Evolutionary conservation across 1,284 basidiomycete species (phyloP).

Genomic region (Ceratobasidium theobromae): DNA sequence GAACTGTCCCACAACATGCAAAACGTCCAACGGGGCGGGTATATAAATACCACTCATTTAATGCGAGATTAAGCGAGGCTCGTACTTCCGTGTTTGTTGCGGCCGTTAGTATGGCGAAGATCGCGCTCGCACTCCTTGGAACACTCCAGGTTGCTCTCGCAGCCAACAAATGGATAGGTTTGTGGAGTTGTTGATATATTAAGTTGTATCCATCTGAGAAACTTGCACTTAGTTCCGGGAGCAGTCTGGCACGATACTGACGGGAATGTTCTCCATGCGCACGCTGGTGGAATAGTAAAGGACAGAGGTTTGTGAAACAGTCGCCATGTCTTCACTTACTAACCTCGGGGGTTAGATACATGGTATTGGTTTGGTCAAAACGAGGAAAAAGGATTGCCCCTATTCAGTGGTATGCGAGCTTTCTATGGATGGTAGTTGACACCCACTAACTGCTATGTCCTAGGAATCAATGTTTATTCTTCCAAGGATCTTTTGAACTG

Average conservation of each 20-base stretch:
- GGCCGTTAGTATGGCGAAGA: neutral
- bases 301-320: neutral
- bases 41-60: slow-evolving; percentile 6
- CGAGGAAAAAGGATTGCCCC: slow-evolving; percentile 7
- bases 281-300: slow-evolving; percentile 17
- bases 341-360: slow-evolving; percentile 2
- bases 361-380: slow-evolving; percentile 31
- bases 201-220: neutral
- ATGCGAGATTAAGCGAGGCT: neutral
- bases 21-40: too few species aligned
- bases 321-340: neutral
- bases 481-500: slow-evolving; percentile 24
- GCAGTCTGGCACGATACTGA: slow-evolving; percentile 26
- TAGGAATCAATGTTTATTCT: slow-evolving; percentile 29
- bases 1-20: too few species aligned
- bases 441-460: neutral
- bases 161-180: slow-evolving; percentile 26
- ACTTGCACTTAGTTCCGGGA: neutral
- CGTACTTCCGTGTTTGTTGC: neutral
- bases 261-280: slow-evolving; percentile 22
- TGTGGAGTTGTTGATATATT: neutral
- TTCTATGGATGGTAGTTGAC: neutral
- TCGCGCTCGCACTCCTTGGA: neutral
- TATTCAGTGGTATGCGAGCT: slow-evolving; percentile 15
- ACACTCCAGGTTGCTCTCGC: neutral